Conservation (phyloP, 306 rosid genomes). For the Senna tora region DNA sequence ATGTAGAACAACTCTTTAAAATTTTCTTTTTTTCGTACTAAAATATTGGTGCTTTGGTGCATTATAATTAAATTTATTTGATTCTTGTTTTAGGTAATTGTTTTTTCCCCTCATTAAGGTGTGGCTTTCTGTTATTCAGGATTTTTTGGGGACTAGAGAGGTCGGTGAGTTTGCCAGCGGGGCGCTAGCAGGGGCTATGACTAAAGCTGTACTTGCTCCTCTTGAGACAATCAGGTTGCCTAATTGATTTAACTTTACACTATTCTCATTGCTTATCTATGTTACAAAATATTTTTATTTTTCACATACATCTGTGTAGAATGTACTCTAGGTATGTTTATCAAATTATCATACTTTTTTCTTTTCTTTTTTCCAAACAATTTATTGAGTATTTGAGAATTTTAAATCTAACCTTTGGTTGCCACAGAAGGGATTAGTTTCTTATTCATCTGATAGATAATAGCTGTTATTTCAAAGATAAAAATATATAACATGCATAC, state of each 20-base stretch:
- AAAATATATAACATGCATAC: no score
- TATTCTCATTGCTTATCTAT: neutral
- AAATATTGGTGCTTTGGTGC: neutral
- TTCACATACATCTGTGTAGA: neutral
- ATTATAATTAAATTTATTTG: neutral
- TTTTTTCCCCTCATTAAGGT: neutral
- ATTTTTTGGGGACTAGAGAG: constrained; percentile 66
- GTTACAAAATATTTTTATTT: neutral
- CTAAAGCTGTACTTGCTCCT: constrained; percentile 96
- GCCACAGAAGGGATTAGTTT: neutral
- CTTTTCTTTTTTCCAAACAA: no score
- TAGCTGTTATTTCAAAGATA: no score
- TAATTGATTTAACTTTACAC: constrained; percentile 38
- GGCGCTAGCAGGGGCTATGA: constrained; percentile 96
- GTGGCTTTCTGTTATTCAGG: constrained; percentile 53
- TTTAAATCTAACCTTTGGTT: neutral
- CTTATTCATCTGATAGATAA: neutral
- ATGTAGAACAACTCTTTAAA: neutral
- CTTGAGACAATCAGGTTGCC: constrained; percentile 93
- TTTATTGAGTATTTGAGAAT: neutral
- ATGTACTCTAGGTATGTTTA: neutral
- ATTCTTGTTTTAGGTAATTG: neutral
- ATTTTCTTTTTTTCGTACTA: neutral
- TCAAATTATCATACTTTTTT: neutral
- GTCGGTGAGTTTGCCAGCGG: constrained; percentile 88